A percentile compares a stretch with the other conserved stretches of the same genome.
phyloP scores from a whole-genome alignment of 2,329 filamentous ascomycete genomes.

The Phyllosticta paracitricarpa region DNA sequence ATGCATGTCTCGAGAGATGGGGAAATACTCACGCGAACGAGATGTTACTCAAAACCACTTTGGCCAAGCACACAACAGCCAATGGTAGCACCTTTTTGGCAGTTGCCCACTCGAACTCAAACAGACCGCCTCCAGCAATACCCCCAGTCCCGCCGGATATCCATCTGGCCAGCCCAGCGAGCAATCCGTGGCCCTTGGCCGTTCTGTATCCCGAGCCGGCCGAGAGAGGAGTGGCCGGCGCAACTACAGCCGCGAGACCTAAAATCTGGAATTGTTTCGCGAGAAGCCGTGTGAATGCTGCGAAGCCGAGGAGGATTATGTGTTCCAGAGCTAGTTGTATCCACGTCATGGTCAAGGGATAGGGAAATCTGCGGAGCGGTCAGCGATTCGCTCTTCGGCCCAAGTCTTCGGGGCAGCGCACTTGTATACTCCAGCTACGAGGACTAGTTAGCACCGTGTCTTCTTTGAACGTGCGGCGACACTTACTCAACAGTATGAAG shows the following conservation, averaged over 20 bases:
- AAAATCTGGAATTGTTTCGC: slow-evolving; percentile 32
- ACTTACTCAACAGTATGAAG: slow-evolving; percentile 39
- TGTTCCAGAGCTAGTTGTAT: slow-evolving; percentile 43
- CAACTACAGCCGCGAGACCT: slow-evolving; percentile 34
- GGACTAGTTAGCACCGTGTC: slow-evolving; percentile 9
- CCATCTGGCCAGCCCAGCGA: slow-evolving; percentile 23
- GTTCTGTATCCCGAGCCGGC: slow-evolving; percentile 21
- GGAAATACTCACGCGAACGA: slow-evolving; percentile 38
- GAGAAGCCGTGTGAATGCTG: slow-evolving; percentile 39
- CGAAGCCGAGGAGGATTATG: slow-evolving; percentile 36
- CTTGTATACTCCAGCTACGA: slow-evolving; percentile 35
- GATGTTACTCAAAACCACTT: slow-evolving; percentile 43
- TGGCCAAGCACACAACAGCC: slow-evolving; percentile 40
- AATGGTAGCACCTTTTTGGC: slow-evolving; percentile 40
- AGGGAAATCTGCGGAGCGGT: slow-evolving; percentile 36
- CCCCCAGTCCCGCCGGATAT: slow-evolving; percentile 34
- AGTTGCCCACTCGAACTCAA: slow-evolving; percentile 41
- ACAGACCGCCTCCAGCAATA: slow-evolving; percentile 44
- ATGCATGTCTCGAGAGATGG: slow-evolving; percentile 1
- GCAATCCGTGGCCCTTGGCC: background rate
- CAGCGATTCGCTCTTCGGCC: background rate
- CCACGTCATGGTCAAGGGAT: slow-evolving; percentile 42
- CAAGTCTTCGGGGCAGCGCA: slow-evolving; percentile 12
- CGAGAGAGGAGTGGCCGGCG: slow-evolving; percentile 30
- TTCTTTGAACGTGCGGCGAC: background rate